A percentile compares a stretch with the other conserved stretches of the same genome.
Conservation (phyloP, 1,284 basidiomycete genomes). For the Apiotrichum veenhuisii region DNA sequence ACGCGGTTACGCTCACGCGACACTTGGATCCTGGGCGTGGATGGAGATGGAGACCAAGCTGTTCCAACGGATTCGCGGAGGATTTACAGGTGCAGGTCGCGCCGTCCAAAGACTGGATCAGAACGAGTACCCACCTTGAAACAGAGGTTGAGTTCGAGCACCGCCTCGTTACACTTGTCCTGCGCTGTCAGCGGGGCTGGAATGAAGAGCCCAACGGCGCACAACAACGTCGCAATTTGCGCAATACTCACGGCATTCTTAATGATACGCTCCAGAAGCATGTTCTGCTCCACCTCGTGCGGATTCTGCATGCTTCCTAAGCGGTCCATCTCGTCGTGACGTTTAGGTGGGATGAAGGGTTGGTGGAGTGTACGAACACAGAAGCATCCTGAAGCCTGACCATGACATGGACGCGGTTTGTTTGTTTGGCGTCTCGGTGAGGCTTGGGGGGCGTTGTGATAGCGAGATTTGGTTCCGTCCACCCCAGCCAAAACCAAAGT, state of each 20-base stretch:
- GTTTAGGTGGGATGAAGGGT: too few relatives aligned
- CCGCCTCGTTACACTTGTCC: conserved; percentile 50
- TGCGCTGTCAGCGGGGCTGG: conserved; percentile 18
- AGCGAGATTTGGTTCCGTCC: not conserved
- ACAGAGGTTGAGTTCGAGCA: conserved; percentile 48
- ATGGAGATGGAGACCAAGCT: too few relatives aligned
- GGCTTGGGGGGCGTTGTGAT: too few relatives aligned
- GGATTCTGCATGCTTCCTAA: conserved; percentile 70
- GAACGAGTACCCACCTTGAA: conserved; percentile 33
- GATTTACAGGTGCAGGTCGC: not conserved
- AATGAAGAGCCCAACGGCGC: conserved; percentile 48
- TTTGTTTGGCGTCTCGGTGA: not conserved
- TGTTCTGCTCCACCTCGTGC: conserved; percentile 83
- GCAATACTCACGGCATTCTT: conserved; percentile 70
- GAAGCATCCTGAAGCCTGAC: too few relatives aligned
- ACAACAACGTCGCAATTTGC: conserved; percentile 60
- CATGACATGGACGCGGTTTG: not conserved
- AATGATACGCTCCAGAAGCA: conserved; percentile 80
- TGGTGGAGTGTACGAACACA: not conserved
- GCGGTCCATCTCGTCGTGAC: not conserved
- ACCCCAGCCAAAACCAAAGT: too few relatives aligned
- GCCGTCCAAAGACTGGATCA: not conserved
- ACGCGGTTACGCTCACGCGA: too few relatives aligned
- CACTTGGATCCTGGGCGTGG: too few relatives aligned
- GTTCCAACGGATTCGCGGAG: too few relatives aligned